A percentile compares a stretch with the other conserved stretches of the same genome.
Evolutionary conservation across 2,329 filamentous ascomycete species (phyloP).

Genomic region (Beauveria sp.): DNA sequence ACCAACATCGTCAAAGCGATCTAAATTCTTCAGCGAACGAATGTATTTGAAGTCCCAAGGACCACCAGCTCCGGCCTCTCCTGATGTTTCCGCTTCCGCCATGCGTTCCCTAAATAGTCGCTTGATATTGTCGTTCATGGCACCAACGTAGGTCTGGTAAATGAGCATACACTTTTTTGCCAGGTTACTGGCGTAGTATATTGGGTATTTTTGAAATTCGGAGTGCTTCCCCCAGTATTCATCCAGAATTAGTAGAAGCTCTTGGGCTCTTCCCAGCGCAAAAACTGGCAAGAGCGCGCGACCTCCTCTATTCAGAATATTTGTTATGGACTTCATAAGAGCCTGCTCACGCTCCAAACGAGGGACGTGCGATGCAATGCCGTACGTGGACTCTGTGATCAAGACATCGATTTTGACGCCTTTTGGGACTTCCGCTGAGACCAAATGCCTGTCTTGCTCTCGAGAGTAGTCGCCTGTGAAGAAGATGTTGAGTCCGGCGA

Average conservation of each 20-base stretch:
- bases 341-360: slow-evolving; percentile 85
- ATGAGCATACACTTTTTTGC: slow-evolving; percentile 97
- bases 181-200: slow-evolving; percentile 95
- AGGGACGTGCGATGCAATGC: slow-evolving; percentile 88
- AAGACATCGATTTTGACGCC: slow-evolving; percentile 91
- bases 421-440: slow-evolving; percentile 83
- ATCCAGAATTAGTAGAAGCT: slow-evolving; percentile 87
- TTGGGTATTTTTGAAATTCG: slow-evolving; percentile 83
- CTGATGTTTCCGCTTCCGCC: slow-evolving; percentile 78
- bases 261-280: slow-evolving; percentile 86
- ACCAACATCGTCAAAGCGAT: slow-evolving; percentile 92
- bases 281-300: slow-evolving; percentile 93
- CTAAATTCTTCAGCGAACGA: slow-evolving; percentile 81
- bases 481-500: slow-evolving; percentile 91
- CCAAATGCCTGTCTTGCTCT: slow-evolving; percentile 90
- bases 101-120: slow-evolving; percentile 87
- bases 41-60: slow-evolving; percentile 98
- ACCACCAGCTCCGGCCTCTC: slow-evolving; percentile 69
- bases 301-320: slow-evolving; percentile 83
- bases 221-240: slow-evolving; percentile 92
- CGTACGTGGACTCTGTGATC: slow-evolving; percentile 96
- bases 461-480: slow-evolving; percentile 97
- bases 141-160: slow-evolving; percentile 95
- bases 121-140: slow-evolving; percentile 99
- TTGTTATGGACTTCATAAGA: slow-evolving; percentile 91